Base-by-base conservation (phyloP, 176 grass and related monocot species). In the Musa troglodytarum region DNA sequence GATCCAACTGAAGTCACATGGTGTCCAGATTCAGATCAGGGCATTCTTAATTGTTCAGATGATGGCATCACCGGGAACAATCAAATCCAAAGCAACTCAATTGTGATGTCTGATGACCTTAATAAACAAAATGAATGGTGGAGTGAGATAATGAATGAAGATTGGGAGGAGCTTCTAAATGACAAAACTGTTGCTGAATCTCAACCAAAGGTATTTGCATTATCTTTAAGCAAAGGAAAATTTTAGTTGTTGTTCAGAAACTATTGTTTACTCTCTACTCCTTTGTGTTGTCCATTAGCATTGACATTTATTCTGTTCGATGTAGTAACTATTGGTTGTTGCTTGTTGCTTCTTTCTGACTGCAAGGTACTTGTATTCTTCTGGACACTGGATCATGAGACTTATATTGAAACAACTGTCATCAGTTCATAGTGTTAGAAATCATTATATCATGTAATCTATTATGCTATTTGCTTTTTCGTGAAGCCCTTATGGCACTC, bases 91-190 rank as follows among this genome's bases (percentile, higher is more conserved):
- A 79, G 11, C 53, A 49, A 28, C 52, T 50, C 34, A 19, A 15
- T 59, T 73, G 64, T 53, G 63, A 62, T 28, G 50, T 49, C 77
- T 71, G 77, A 79, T 70, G 83, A 85, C 56, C 52, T 76, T 56
- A 61, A 21, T 53, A 80, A 50, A 49, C 83, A 51, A 65, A 58
- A 29, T 71, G 83, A 85, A 11, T 85, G 83, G 77, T 85, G 83
- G 83, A 80, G 63, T 54, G 83, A 85, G 50, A 61, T 85, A 1
- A 80, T 85, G 14, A 79, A 80, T 64, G 77, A 80, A 69, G 83
- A 85, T 80, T 85, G 83, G 83, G 81, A 85, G 53, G 83, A 73
- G 23, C 75, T 85, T 77, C 53, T 85, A 16, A 71, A 72, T 77
- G 78, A 85, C 68, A 76, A 63, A 68, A 25, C 17, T 81, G 73